Base-by-base conservation (phyloP, 1,139 yeast genomes). In the Debaryomyces sp. region DNA sequence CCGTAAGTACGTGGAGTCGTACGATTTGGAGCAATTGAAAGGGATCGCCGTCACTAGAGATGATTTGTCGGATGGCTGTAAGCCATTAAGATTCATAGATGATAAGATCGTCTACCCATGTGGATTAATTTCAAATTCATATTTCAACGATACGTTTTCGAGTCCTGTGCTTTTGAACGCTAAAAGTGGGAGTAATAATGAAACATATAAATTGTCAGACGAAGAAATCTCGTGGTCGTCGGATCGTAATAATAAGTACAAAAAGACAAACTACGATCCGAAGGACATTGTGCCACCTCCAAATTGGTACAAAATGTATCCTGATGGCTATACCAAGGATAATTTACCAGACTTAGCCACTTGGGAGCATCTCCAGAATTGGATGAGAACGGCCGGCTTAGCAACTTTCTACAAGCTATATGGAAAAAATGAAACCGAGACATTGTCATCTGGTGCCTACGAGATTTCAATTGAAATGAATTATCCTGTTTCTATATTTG, bases 71-170 rank as follows among this genome's bases (percentile, higher is more conserved):
- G 69, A 72, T 39, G 79, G 84, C 50, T 87, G 95, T 66, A 72
- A 75, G 43, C 90, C 91, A 1, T 66, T 87, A 61, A 75, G 73
- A 47, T 76, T 78, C 35, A 72, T 69, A 15, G 73, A 72, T 26
- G 53, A 53, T n/a, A 74, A 68, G 52, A 60, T 72, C 44, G 58
- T 73, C 18, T 94, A 94, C 65, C 99, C 99, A 7, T 94, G 99
- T 71, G 99, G 99, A 0, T 75, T 94, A 52, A 92, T 94, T 63
- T 97, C 99, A 45, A 94, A 94, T 68, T 87, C 98, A 1, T 67
- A 84, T 63, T 94, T 94, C 72, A 94, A 95, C 68, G 99, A 94
- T 62, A 87, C 97, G 1, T 78, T 84, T 57, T 63, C 81, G 2
- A 65, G 74, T 12, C 73, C 77, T 10, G 82, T 88, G 4, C 62